These are phyloP conservation scores for Vitis hybrid DNA, from an alignment of 177 flowering plant species.

Conservation along the genomic window DNA sequence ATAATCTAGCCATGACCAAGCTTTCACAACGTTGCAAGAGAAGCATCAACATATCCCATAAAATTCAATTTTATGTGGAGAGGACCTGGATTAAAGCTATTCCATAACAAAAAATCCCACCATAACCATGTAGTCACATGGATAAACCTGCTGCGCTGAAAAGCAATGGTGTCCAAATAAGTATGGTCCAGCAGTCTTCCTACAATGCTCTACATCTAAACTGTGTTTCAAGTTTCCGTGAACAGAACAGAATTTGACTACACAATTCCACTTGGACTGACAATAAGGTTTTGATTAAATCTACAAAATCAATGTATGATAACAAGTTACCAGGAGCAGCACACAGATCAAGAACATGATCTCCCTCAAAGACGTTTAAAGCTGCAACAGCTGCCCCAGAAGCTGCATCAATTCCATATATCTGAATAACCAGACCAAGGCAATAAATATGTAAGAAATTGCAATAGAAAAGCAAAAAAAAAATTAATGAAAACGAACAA, in stretches of 20 bases:
- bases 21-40: too few relatives aligned
- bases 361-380: constrained; percentile 62
- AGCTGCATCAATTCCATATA: constrained; percentile 96
- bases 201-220: too few relatives aligned
- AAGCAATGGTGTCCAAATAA: neutral
- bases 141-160: neutral
- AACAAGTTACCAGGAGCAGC: constrained; percentile 82
- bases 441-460: neutral
- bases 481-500: neutral
- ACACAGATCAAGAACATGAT: constrained; percentile 95
- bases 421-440: constrained; percentile 34
- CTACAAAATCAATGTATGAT: neutral
- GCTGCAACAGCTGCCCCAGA: constrained; percentile 95
- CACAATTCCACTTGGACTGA: too few relatives aligned
- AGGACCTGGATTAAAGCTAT: too few relatives aligned
- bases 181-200: neutral
- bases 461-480: neutral
- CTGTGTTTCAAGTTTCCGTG: too few relatives aligned
- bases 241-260: too few relatives aligned
- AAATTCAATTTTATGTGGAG: too few relatives aligned
- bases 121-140: too few relatives aligned
- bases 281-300: neutral
- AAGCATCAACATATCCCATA: too few relatives aligned
- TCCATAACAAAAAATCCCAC: too few relatives aligned
- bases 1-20: too few relatives aligned